Evolutionary conservation across 2,329 filamentous ascomycete genomes (phyloP), one percentile per base, ranked within the genome.

Genomic region (Xylaria sp.): DNA sequence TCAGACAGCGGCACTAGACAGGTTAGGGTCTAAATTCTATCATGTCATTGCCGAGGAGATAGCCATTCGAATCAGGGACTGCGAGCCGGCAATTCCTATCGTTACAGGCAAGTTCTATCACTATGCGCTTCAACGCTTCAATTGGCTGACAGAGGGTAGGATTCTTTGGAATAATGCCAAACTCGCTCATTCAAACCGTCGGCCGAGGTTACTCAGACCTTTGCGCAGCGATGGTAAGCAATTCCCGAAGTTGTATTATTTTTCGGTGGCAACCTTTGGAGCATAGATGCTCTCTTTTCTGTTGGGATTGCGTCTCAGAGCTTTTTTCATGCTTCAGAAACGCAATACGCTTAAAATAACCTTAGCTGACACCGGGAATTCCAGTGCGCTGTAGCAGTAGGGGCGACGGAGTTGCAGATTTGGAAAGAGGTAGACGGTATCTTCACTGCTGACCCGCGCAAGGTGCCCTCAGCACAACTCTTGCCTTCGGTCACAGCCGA

Each of bases 341-440:
- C 22, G 6, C 22, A 13, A 15, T 27, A 31, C 15, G 6, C 25
- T 17, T 15, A 54, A 39, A 27, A 38, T 7, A 54, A 22, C 51
- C 11, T 39, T 9, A 10, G 27, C 51, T 54, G 20, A 54, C 22
- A 9, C 29, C 6, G 20, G 17, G 20, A n/a, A 39, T 54, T 10
- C 17, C 20, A 54, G 51, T 86, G 89, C 57, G 89, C 90, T 1
- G 87, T 91, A n/a, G 89, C 89, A 1, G 81, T 88, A 20, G 77
- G 81, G 63, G 90, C 90, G 1, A 79, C 82, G 56, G 90, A 92
- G 73, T 81, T 92, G 38, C 89, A 92, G 75, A 88, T 92, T 67
- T 91, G 90, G 89, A 92, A 92, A 78, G 90, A 92, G 76, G 89
- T 92, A 17, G 89, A 92, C 73, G 89, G 89, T 51, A 91, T 91